Evolutionary conservation across 2,329 filamentous ascomycete genomes (phyloP).

Genomic region (Penicillium sp.): DNA sequence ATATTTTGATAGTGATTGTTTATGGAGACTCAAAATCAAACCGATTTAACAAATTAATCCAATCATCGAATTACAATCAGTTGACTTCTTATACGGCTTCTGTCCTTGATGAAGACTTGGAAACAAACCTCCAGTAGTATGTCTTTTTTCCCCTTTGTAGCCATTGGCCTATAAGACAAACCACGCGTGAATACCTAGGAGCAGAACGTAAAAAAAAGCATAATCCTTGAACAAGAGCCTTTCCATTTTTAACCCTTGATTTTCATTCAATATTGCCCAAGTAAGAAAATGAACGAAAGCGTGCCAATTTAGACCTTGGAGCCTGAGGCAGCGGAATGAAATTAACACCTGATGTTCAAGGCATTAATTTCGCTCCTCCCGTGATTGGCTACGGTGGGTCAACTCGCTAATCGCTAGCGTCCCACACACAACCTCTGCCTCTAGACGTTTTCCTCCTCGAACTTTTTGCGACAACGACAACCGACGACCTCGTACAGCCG

Average conservation of each 20-base stretch:
- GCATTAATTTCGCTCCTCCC: background rate
- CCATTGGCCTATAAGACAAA: background rate
- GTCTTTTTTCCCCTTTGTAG: background rate
- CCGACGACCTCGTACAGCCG: conserved; percentile 44
- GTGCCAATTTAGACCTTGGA: background rate
- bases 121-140: background rate
- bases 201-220: background rate
- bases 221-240: background rate
- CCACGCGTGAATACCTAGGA: background rate
- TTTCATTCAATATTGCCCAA: background rate
- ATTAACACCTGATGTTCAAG: conserved; percentile 11
- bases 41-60: background rate
- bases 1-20: background rate
- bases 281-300: background rate
- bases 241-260: background rate
- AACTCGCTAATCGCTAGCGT: conserved; percentile 42
- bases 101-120: background rate
- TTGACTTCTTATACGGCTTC: background rate
- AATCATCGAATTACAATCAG: background rate
- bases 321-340: background rate
- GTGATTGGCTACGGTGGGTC: conserved; percentile 24
- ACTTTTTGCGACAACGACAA: conserved; percentile 44
- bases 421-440: conserved; percentile 42
- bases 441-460: conserved; percentile 32
- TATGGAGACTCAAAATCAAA: background rate